Conservation (phyloP, 2,329 filamentous ascomycete genomes). For the Geosmithia morbida region DNA sequence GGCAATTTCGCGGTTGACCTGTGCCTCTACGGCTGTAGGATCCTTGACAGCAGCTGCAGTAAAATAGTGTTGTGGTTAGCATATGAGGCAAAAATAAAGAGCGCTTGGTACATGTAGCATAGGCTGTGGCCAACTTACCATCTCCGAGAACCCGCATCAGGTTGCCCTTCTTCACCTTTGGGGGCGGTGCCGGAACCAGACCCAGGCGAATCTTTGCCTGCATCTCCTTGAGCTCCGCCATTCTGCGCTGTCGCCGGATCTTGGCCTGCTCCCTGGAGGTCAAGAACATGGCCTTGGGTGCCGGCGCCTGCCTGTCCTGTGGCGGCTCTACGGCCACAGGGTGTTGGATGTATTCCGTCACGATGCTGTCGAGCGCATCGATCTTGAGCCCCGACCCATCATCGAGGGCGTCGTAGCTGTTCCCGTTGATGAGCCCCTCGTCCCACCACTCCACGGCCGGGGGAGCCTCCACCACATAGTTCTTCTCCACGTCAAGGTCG, state of each 20-base stretch:
- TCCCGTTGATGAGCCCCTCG: slow-evolving; percentile 66
- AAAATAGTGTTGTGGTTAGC: background rate
- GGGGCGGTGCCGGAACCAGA: slow-evolving; percentile 75
- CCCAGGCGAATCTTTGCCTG: slow-evolving; percentile 93
- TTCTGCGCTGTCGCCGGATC: slow-evolving; percentile 73
- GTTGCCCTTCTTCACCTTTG: slow-evolving; percentile 95
- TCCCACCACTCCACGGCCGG: slow-evolving; percentile 98
- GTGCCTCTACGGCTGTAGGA: slow-evolving; percentile 89
- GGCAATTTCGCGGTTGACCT: slow-evolving; percentile 84
- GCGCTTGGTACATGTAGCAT: background rate
- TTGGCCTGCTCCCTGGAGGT: slow-evolving; percentile 88
- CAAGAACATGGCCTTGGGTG: slow-evolving; percentile 80
- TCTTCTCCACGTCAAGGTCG: slow-evolving; percentile 76
- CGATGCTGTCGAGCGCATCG: slow-evolving; percentile 64
- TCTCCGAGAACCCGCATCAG: slow-evolving; percentile 95
- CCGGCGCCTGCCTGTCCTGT: slow-evolving; percentile 68
- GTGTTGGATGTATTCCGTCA: slow-evolving; percentile 86
- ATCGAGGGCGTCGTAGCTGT: slow-evolving; percentile 58
- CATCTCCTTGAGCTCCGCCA: slow-evolving; percentile 87
- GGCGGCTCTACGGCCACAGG: slow-evolving; percentile 83
- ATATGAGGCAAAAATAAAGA: background rate
- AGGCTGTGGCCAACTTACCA: slow-evolving; percentile 25
- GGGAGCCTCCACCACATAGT: slow-evolving; percentile 70
- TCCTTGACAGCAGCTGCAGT: slow-evolving; percentile 59
- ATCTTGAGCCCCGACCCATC: slow-evolving; percentile 56